These are phyloP conservation scores for Luzula sylvatica DNA, from an alignment of 176 grass and related monocot species.

Conservation along the genomic window DNA sequence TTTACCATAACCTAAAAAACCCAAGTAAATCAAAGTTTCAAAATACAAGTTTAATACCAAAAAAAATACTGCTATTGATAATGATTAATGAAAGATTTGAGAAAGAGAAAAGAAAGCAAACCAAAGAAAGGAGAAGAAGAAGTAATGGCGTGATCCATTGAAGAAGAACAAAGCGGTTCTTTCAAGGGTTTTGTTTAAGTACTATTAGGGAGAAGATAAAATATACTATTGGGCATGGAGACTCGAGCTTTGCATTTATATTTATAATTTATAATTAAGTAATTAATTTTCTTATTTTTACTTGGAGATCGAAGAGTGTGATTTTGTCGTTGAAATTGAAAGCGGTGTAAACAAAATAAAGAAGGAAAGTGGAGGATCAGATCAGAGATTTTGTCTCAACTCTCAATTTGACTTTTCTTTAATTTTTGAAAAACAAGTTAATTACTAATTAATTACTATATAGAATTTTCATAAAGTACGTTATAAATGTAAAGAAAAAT, in stretches of 20 bases:
- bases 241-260: background rate
- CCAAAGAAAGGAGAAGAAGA: constrained; percentile 10
- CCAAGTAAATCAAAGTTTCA: constrained; percentile 3
- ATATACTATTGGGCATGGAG: background rate
- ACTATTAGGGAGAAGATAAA: too few relatives aligned
- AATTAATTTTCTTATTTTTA: background rate
- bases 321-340: background rate
- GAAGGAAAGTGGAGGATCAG: background rate
- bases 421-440: too few relatives aligned
- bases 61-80: too few relatives aligned
- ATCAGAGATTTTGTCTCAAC: background rate
- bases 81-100: background rate
- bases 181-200: too few relatives aligned
- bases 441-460: too few relatives aligned
- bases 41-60: background rate
- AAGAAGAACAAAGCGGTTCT: background rate
- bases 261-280: background rate
- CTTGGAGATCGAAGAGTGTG: background rate
- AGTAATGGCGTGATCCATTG: constrained; percentile 6
- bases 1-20: constrained; percentile 6
- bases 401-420: too few relatives aligned
- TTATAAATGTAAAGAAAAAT: too few relatives aligned
- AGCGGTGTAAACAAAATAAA: background rate
- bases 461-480: too few relatives aligned
- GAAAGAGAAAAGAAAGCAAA: background rate